phyloP scores from a whole-genome alignment of 2,329 filamentous ascomycete species.

The Pseudogymnoascus sp. region DNA sequence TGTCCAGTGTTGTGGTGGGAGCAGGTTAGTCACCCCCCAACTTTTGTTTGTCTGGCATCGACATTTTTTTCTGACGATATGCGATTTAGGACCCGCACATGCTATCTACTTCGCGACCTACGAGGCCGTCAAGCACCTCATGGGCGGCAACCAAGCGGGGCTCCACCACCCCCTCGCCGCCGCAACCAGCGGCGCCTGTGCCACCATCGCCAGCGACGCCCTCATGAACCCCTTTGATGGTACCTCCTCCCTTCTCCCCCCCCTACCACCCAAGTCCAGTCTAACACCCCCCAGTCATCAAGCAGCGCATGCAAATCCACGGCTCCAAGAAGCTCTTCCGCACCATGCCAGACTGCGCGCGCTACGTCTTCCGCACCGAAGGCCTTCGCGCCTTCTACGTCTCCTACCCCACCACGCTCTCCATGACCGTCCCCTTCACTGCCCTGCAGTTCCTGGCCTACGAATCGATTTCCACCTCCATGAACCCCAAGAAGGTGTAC shows the following conservation, averaged over 20 bases:
- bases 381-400: slow-evolving; percentile 92
- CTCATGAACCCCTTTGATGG: slow-evolving; percentile 99
- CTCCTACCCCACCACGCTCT: slow-evolving; percentile 94
- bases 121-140: slow-evolving; percentile 90
- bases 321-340: slow-evolving; percentile 82
- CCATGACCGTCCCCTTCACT: slow-evolving; percentile 98
- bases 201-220: slow-evolving; percentile 94
- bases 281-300: slow-evolving; percentile 62
- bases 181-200: slow-evolving; percentile 83
- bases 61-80: slow-evolving; percentile 19
- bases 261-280: neutral
- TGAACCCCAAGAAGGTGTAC: slow-evolving; percentile 81
- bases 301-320: slow-evolving; percentile 98
- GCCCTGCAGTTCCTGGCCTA: slow-evolving; percentile 96
- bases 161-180: slow-evolving; percentile 89
- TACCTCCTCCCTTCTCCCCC: slow-evolving; percentile 33
- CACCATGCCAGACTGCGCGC: slow-evolving; percentile 78
- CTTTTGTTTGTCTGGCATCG: too few species aligned
- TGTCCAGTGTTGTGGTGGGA: slow-evolving; percentile 92
- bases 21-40: slow-evolving; percentile 55
- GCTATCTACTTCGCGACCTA: slow-evolving; percentile 98
- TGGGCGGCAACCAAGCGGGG: slow-evolving; percentile 82
- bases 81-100: slow-evolving; percentile 72
- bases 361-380: slow-evolving; percentile 77
- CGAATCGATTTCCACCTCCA: slow-evolving; percentile 86